A percentile compares a stretch with the other conserved stretches of the same genome.
Conservation (phyloP, 257 asterid species). For the Lantana camara region DNA sequence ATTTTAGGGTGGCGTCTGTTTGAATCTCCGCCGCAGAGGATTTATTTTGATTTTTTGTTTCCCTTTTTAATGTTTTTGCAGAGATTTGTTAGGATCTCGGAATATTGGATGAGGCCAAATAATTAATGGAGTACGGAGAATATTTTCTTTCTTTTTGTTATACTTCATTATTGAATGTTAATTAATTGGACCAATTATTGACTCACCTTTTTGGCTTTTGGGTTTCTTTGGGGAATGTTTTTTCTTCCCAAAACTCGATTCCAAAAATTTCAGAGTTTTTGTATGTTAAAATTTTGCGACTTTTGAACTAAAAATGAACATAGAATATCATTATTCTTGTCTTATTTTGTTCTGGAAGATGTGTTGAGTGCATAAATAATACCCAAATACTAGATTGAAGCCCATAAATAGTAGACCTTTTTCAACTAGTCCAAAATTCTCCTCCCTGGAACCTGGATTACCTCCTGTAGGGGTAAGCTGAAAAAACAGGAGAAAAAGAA, state of each 20-base stretch:
- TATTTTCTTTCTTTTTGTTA: not conserved
- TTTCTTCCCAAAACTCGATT: too few relatives aligned
- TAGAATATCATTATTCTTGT: too few relatives aligned
- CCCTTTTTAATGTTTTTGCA: not conserved
- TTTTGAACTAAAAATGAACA: too few relatives aligned
- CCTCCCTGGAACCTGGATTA: not conserved
- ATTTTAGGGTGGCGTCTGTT: slow-evolving; percentile 17
- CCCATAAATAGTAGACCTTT: too few relatives aligned
- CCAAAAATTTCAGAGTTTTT: too few relatives aligned
- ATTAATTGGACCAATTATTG: slow-evolving; percentile 13
- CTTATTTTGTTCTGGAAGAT: not conserved
- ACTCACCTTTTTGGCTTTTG: not conserved
- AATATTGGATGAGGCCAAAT: not conserved
- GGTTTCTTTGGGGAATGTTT: too few relatives aligned
- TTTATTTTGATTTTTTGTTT: too few relatives aligned
- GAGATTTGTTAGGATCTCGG: not conserved
- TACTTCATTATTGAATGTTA: not conserved
- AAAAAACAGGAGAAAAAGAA: too few relatives aligned
- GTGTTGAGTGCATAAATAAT: too few relatives aligned
- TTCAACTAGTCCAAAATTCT: too few relatives aligned
- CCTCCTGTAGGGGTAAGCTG: slow-evolving; percentile 1
- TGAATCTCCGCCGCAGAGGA: slow-evolving; percentile 24
- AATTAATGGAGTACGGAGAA: slow-evolving; percentile 10
- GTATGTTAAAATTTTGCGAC: too few relatives aligned
- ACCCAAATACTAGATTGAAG: too few relatives aligned